Conservation (phyloP, 257 asterid genomes). For the Nicotiana sylvestris region DNA sequence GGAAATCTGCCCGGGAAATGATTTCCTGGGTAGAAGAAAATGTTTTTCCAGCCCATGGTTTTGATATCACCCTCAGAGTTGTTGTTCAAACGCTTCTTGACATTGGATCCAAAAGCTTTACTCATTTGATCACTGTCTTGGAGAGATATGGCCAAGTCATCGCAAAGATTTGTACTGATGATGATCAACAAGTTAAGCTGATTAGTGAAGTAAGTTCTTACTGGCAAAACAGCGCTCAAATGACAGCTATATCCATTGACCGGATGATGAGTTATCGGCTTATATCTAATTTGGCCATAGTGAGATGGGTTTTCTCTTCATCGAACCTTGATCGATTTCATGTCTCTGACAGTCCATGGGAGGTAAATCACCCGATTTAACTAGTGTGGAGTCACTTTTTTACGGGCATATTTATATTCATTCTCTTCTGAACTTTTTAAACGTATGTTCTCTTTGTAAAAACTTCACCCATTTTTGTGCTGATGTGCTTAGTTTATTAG, state of each 20-base stretch:
- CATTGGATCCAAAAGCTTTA: conserved; percentile 93
- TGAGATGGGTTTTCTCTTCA: conserved; percentile 89
- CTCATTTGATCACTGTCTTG: conserved; percentile 91
- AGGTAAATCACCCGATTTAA: conserved; percentile 43
- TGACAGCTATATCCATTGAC: conserved; percentile 90
- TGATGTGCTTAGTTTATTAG: background rate
- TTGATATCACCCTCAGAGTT: conserved; percentile 68
- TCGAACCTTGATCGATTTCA: conserved; percentile 70
- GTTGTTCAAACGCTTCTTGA: conserved; percentile 86
- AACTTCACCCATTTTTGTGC: background rate
- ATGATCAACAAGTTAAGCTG: conserved; percentile 82
- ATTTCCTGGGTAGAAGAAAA: conserved; percentile 79
- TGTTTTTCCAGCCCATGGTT: conserved; percentile 71
- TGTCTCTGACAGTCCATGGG: conserved; percentile 91
- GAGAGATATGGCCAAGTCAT: conserved; percentile 95
- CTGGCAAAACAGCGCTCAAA: conserved; percentile 87
- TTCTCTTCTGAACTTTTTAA: background rate
- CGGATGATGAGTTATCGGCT: conserved; percentile 99
- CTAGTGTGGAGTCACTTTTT: background rate
- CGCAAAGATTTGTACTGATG: conserved; percentile 72
- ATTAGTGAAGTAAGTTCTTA: conserved; percentile 80
- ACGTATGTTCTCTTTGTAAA: background rate
- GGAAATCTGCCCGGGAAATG: conserved; percentile 53
- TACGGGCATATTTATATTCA: background rate
- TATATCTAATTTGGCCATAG: conserved; percentile 84